phyloP scores from a whole-genome alignment of 2,329 filamentous ascomycete genomes.

The Fusarium marasasianum region DNA sequence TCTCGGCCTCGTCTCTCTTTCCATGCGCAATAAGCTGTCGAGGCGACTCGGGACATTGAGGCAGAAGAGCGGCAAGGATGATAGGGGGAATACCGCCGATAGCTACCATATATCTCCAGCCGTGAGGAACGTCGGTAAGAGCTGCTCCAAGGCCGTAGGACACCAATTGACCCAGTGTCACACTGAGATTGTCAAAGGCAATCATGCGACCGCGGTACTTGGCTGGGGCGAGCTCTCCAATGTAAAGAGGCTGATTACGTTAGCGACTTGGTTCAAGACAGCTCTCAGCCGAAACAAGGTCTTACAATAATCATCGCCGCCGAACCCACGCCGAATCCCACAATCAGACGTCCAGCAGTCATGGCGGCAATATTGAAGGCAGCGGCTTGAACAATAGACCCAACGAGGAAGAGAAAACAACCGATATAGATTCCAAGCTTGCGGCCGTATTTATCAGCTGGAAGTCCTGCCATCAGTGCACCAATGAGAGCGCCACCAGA shows the following conservation, averaged over 20 bases:
- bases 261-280: not conserved
- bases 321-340: conserved; percentile 59
- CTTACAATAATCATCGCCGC: conserved; percentile 56
- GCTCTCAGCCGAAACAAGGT: accelerated
- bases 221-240: conserved; percentile 60
- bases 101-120: conserved; percentile 61
- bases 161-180: conserved; percentile 54
- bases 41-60: conserved; percentile 59
- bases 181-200: conserved; percentile 57
- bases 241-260: conserved; percentile 48
- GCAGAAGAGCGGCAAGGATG: conserved; percentile 52
- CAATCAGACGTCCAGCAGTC: conserved; percentile 51
- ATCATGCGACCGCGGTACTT: conserved; percentile 61
- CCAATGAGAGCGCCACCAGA: conserved; percentile 50
- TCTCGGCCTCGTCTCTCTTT: conserved; percentile 51
- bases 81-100: conserved; percentile 58
- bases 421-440: conserved; percentile 44
- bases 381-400: conserved; percentile 41
- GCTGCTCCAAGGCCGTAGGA: conserved; percentile 54
- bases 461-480: conserved; percentile 40
- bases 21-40: conserved; percentile 56
- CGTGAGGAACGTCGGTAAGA: conserved; percentile 52
- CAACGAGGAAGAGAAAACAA: conserved; percentile 39
- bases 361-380: conserved; percentile 41
- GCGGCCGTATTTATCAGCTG: conserved; percentile 42